Percentiles rank a stretch among this genome's conserved stretches.
Conservation (phyloP, 2,329 filamentous ascomycete genomes). For the Hirsutella minnesotensis region DNA sequence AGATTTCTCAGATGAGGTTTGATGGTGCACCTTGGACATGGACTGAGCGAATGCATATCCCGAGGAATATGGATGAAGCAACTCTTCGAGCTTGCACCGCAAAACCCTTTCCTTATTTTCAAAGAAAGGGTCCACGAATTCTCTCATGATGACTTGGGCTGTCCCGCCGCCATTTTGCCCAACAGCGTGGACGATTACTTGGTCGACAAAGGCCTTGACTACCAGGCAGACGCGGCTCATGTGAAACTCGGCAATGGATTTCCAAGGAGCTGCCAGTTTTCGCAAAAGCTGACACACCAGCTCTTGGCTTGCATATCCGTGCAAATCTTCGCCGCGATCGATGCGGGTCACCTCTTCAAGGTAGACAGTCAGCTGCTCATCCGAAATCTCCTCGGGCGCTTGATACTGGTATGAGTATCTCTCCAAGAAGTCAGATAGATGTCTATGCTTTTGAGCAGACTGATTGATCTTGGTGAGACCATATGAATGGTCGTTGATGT, state of each 20-base stretch:
- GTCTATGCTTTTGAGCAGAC: constrained; percentile 8
- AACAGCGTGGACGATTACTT: constrained; percentile 20
- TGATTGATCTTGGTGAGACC: constrained; percentile 6
- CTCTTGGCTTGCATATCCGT: constrained; percentile 22
- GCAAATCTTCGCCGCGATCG: constrained; percentile 29
- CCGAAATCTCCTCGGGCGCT: constrained; percentile 12
- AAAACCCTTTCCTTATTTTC: constrained; percentile 15
- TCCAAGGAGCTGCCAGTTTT: constrained; percentile 25
- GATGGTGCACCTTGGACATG: constrained; percentile 18
- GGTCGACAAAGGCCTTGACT: constrained; percentile 24
- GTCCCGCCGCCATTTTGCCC: constrained; percentile 4
- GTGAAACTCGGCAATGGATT: constrained; percentile 22
- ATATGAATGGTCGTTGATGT: constrained; percentile 11
- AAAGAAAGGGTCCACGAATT: constrained; percentile 16
- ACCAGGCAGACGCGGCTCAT: constrained; percentile 16
- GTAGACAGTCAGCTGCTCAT: constrained; percentile 9
- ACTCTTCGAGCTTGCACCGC: constrained; percentile 32
- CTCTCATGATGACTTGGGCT: constrained; percentile 12
- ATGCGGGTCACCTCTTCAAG: constrained; percentile 19
- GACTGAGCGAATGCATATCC: constrained; percentile 7
- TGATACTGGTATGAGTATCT: constrained; percentile 9
- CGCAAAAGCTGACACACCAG: constrained; percentile 27
- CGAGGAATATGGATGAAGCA: constrained; percentile 1
- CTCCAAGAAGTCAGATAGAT: constrained; percentile 16
- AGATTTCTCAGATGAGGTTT: neutral